Conservation (phyloP, 495 filamentous ascomycete genomes). For the Lophium mytilinum region DNA sequence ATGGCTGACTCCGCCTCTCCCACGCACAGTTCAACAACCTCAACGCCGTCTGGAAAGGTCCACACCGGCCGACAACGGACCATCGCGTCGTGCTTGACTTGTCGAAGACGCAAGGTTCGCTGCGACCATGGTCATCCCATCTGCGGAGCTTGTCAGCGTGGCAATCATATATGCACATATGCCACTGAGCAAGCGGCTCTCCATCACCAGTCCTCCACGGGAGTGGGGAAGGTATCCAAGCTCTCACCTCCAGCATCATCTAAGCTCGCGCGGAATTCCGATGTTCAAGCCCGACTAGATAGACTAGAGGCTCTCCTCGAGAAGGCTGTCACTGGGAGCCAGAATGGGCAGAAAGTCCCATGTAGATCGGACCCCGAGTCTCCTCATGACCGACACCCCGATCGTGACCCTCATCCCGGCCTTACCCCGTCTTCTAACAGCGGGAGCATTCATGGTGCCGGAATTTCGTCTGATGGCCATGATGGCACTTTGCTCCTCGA, state of each 20-base stretch:
- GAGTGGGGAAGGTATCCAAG: constrained; percentile 11
- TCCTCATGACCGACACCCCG: neutral
- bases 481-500: constrained; percentile 23
- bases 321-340: constrained; percentile 15
- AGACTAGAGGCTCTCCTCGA: constrained; percentile 22
- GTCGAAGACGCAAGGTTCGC: constrained; percentile 21
- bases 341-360: neutral
- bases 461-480: constrained; percentile 20
- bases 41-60: constrained; percentile 5
- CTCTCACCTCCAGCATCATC: neutral
- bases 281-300: constrained; percentile 22
- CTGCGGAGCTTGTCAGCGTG: constrained; percentile 23
- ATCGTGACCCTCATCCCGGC: constrained; percentile 2
- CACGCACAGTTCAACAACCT: neutral
- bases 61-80: constrained; percentile 19
- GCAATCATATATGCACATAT: constrained; percentile 24
- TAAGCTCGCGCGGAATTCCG: constrained; percentile 2
- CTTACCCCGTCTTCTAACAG: constrained; percentile 16
- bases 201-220: neutral
- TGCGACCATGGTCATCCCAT: constrained; percentile 25
- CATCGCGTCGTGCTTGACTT: constrained; percentile 24
- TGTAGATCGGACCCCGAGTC: neutral
- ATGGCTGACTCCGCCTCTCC: neutral
- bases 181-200: constrained; percentile 16
- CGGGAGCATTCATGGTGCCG: constrained; percentile 15